A percentile compares a stretch with the other conserved stretches of the same genome.
Evolutionary conservation across 148 eudicot species (phyloP).

Genomic region (Silene conica): DNA sequence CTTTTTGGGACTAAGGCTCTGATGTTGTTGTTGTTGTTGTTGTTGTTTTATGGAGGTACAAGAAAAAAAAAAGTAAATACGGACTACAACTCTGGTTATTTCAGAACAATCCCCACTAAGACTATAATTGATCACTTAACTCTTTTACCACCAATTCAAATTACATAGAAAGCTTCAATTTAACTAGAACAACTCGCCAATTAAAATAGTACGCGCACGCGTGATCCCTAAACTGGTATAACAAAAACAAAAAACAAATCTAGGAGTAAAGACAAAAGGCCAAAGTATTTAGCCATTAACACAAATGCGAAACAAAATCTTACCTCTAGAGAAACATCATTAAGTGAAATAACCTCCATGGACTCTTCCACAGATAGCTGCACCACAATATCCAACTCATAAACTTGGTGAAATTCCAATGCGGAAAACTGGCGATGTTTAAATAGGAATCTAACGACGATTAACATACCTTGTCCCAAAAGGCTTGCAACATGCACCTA

Average conservation of each 20-base stretch:
- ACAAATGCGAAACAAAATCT: slow-evolving; percentile 12
- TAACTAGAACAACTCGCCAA: not conserved
- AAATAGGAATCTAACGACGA: not conserved
- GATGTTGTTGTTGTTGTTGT: too few species aligned
- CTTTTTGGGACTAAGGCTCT: too few species aligned
- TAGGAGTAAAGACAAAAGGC: not conserved
- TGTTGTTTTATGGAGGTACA: too few species aligned
- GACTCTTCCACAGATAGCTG: slow-evolving; percentile 75
- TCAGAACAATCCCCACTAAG: too few species aligned
- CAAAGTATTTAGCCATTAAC: slow-evolving; percentile 1
- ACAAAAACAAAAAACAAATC: not conserved
- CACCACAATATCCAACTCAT: slow-evolving; percentile 24
- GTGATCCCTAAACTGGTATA: not conserved
- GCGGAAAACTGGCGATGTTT: slow-evolving; percentile 1
- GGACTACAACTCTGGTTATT: too few species aligned
- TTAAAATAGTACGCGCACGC: not conserved
- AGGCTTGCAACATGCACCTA: slow-evolving; percentile 66
- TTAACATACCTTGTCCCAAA: slow-evolving; percentile 86
- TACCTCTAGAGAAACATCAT: slow-evolving; percentile 75
- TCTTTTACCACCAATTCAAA: too few species aligned
- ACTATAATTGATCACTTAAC: too few species aligned
- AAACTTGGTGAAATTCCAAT: slow-evolving; percentile 7
- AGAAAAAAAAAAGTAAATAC: too few species aligned
- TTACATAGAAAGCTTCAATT: too few species aligned
- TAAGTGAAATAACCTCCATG: slow-evolving; percentile 52